Evolutionary conservation across 2,329 filamentous ascomycete species (phyloP).

Genomic region (Cladosporium velox): DNA sequence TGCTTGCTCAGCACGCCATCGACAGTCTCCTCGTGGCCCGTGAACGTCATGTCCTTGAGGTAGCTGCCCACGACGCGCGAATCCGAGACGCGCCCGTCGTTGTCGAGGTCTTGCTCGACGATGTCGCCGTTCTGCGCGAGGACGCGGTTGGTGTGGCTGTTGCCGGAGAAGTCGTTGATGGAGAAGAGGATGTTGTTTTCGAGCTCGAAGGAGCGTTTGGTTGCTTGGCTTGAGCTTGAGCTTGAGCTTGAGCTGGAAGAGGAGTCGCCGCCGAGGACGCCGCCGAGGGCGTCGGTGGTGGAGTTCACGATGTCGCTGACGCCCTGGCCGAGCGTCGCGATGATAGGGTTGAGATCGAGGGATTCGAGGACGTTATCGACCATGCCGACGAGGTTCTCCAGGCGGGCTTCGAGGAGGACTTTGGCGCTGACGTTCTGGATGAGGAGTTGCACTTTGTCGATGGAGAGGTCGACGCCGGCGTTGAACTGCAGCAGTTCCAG

Average conservation of each 20-base stretch:
- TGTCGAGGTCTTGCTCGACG: constrained; percentile 58
- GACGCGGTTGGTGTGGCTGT: constrained; percentile 53
- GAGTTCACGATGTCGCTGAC: constrained; percentile 26
- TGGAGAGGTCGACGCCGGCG: constrained; percentile 61
- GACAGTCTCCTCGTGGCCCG: constrained; percentile 37
- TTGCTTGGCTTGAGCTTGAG: constrained; percentile 35
- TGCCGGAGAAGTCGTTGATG: constrained; percentile 57
- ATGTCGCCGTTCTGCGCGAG: constrained; percentile 65
- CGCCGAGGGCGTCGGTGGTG: constrained; percentile 21
- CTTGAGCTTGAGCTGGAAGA: neutral
- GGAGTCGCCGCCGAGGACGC: neutral
- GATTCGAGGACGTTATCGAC: constrained; percentile 59
- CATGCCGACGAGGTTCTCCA: constrained; percentile 63
- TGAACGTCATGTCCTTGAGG: constrained; percentile 60
- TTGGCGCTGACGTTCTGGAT: constrained; percentile 62
- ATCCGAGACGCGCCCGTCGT: constrained; percentile 45
- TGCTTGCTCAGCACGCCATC: constrained; percentile 26
- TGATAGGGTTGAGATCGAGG: constrained; percentile 62
- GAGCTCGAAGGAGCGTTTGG: constrained; percentile 49
- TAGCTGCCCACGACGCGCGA: constrained; percentile 61
- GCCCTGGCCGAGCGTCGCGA: constrained; percentile 55
- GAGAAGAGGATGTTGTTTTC: constrained; percentile 62
- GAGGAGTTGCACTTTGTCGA: constrained; percentile 57
- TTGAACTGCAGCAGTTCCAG: constrained; percentile 61
- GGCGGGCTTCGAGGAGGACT: constrained; percentile 60